Conservation (phyloP, 352 stramenopile genomes). For the Globisporangium paddicum region DNA sequence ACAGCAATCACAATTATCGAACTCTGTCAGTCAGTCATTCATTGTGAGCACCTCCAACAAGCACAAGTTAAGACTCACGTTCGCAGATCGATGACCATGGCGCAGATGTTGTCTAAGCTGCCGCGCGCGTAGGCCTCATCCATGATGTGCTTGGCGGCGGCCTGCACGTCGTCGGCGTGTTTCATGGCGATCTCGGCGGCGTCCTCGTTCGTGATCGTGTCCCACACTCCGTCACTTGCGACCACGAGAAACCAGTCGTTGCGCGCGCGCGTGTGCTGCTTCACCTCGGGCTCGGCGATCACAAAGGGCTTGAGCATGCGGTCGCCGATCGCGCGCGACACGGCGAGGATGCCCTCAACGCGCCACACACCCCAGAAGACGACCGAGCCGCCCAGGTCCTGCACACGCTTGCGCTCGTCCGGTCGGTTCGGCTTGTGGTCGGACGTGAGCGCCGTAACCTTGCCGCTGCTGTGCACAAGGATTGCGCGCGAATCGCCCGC, state of each 20-base stretch:
- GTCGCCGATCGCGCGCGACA: slow-evolving; percentile 91
- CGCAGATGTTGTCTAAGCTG: slow-evolving; percentile 90
- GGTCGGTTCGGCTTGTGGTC: slow-evolving; percentile 92
- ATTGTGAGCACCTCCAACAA: background rate
- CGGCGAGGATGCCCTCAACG: slow-evolving; percentile 92
- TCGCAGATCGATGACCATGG: slow-evolving; percentile 88
- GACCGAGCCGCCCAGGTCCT: slow-evolving; percentile 84
- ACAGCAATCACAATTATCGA: background rate
- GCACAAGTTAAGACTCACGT: slow-evolving; percentile 32
- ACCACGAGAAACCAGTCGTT: slow-evolving; percentile 85
- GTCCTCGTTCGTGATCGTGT: slow-evolving; percentile 88
- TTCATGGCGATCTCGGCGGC: slow-evolving; percentile 68
- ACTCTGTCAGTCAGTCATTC: background rate
- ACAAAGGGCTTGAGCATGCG: slow-evolving; percentile 91
- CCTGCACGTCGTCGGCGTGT: slow-evolving; percentile 53
- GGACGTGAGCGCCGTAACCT: slow-evolving; percentile 69
- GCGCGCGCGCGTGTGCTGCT: slow-evolving; percentile 45
- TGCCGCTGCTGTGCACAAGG: slow-evolving; percentile 76
- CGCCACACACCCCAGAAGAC: slow-evolving; percentile 91
- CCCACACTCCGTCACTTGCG: slow-evolving; percentile 91
- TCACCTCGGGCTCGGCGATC: slow-evolving; percentile 88
- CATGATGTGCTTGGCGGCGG: slow-evolving; percentile 74
- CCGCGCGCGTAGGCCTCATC: slow-evolving; percentile 80
- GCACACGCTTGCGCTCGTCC: slow-evolving; percentile 87
- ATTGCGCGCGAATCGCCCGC: slow-evolving; percentile 88